Evolutionary conservation across 2,329 filamentous ascomycete species (phyloP), one percentile per base, ranked within the genome.

Genomic region (Cucurbitaria berberidis): DNA sequence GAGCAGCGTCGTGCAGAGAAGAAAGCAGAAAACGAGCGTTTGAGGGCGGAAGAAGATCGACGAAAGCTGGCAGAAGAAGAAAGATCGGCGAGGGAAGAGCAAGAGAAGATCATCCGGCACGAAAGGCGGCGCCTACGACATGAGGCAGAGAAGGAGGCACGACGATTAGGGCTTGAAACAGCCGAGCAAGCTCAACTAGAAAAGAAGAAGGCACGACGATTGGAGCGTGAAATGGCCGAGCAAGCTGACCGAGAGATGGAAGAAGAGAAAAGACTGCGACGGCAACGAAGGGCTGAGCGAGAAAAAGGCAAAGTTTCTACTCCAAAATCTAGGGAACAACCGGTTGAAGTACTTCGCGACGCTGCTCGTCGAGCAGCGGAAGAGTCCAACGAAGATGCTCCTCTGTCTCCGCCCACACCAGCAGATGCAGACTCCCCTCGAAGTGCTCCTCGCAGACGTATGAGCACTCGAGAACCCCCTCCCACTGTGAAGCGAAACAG

Each of bases 1-100:
- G 72, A 74, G 44, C 66, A 65, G 34, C 69, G 67, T 10, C 61
- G 60, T 46, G 65, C 65, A 7, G 59, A 48, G 1, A 68, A 63
- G 24, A 55, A 61, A 16, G 69, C 63, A 19, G 66, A 67, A 34
- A 59, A 65, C 27, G 65, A 66, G 40, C 51, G 48, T 2, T 30
- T 60, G 19, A 56, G 53, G 13, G 64, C 55, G 1, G 60, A 64
- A 48, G 63, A 67, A 42, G 61, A 68, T 41, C 60, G 60, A 6
- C 32, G 55, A 6, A 63, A 53, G 18, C 57, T 53, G 9, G 51
- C 59, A 29, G 68, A 68, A 47, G 64, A 64, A 22, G 54, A 62
- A n/a, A 61, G 49, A 18, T 16, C 52, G 3, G 60, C 57, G 2
- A 61, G 51, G 44, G 66, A 69, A 35, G 69, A 67, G 19, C 69